These are phyloP conservation scores for Metschnikowia arizonensis DNA, from an alignment of 805 yeast species.

Conservation along the genomic window DNA sequence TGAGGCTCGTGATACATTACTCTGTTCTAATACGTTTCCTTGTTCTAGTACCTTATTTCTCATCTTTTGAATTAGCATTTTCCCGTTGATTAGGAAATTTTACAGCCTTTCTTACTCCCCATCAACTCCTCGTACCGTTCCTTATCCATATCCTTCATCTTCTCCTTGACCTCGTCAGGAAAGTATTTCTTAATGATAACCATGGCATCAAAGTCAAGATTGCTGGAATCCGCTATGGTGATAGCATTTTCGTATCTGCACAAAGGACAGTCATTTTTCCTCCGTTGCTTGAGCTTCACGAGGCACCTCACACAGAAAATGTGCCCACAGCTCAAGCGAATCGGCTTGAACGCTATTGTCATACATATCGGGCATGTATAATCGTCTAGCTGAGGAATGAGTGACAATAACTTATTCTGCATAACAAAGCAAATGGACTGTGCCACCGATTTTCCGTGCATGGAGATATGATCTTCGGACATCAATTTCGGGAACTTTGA, in stretches of 20 bases:
- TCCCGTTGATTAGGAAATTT: constrained; percentile 6
- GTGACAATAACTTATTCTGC: constrained; percentile 47
- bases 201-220: constrained; percentile 54
- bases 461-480: constrained; percentile 38
- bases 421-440: constrained; percentile 54
- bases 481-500: constrained; percentile 43
- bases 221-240: constrained; percentile 52
- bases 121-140: constrained; percentile 34
- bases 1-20: too few relatives aligned
- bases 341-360: constrained; percentile 68
- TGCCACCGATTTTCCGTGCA: constrained; percentile 48
- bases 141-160: constrained; percentile 48
- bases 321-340: constrained; percentile 59
- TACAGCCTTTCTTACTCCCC: constrained; percentile 22
- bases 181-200: constrained; percentile 54
- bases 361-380: constrained; percentile 72
- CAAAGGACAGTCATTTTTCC: constrained; percentile 61
- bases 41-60: too few relatives aligned
- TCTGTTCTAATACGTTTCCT: too few relatives aligned
- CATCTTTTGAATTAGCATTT: too few relatives aligned
- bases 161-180: constrained; percentile 63
- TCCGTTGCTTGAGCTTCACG: constrained; percentile 59
- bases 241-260: constrained; percentile 55
- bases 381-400: constrained; percentile 73
- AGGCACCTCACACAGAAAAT: constrained; percentile 70